Percentiles rank a stretch among this genome's conserved stretches.
These are phyloP conservation scores for Talinum fruticosum DNA, from an alignment of 148 eudicot genomes.

Conservation along the genomic window DNA sequence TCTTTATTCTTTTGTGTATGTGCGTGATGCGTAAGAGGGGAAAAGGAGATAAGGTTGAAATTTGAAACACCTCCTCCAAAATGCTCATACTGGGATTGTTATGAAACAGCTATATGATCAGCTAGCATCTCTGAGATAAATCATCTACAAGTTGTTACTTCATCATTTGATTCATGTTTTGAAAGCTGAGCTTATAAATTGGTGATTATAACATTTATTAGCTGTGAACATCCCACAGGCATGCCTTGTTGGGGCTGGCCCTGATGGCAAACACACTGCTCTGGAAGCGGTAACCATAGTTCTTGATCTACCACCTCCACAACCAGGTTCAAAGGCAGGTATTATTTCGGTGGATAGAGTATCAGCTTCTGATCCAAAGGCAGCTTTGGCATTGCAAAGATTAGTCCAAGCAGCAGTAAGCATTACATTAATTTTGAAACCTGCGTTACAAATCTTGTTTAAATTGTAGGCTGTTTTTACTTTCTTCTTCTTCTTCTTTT, in stretches of 20 bases:
- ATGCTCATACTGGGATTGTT: not conserved
- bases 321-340: constrained; percentile 85
- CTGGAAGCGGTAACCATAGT: constrained; percentile 97
- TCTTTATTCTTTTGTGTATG: too few relatives aligned
- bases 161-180: not conserved
- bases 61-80: not conserved
- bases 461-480: not conserved
- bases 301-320: constrained; percentile 98
- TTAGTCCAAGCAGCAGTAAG: constrained; percentile 98
- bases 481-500: too few relatives aligned
- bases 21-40: too few relatives aligned
- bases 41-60: not conserved
- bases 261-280: constrained; percentile 96
- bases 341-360: constrained; percentile 87
- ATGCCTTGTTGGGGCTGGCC: constrained; percentile 96
- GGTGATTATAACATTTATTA: not conserved
- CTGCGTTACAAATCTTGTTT: constrained; percentile 1
- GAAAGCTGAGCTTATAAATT: not conserved
- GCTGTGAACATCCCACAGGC: constrained; percentile 43
- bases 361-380: constrained; percentile 96
- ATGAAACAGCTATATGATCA: not conserved
- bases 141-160: not conserved
- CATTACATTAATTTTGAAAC: constrained; percentile 16
- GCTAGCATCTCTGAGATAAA: not conserved
- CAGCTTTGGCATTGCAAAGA: constrained; percentile 92